phyloP scores from a whole-genome alignment of 2,329 filamentous ascomycete species.

The Paecilomyces sp. region DNA sequence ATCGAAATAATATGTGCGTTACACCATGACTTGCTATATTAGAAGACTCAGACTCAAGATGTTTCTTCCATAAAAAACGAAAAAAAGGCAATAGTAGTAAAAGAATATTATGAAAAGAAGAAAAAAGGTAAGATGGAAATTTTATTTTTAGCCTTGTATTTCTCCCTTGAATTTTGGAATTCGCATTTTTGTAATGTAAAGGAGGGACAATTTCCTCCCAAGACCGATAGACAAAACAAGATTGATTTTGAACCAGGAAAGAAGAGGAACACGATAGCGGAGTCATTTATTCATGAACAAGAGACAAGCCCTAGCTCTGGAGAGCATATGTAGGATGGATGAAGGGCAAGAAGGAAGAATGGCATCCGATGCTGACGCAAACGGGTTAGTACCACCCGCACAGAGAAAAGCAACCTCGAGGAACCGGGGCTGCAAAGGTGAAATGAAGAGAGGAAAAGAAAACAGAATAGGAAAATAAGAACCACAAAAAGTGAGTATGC shows the following conservation, averaged over 20 bases:
- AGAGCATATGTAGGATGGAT: background rate
- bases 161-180: background rate
- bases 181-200: background rate
- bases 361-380: background rate
- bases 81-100: background rate
- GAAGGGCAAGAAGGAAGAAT: background rate
- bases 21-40: background rate
- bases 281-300: slow-evolving; percentile 1
- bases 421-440: background rate
- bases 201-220: background rate
- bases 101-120: background rate
- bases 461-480: no score
- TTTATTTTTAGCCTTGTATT: slow-evolving; percentile 1
- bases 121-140: background rate
- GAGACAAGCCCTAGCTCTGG: background rate
- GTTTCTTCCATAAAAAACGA: background rate
- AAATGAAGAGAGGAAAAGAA: background rate
- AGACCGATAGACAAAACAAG: background rate
- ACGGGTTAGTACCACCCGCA: background rate
- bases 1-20: background rate
- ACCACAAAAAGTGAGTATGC: background rate
- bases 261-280: background rate
- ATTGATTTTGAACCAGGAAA: background rate
- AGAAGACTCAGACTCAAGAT: background rate
- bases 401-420: background rate